A percentile compares a stretch with the other conserved stretches of the same genome.
Conservation (phyloP, 2,329 filamentous ascomycete genomes). For the Phialophora verrucosa region DNA sequence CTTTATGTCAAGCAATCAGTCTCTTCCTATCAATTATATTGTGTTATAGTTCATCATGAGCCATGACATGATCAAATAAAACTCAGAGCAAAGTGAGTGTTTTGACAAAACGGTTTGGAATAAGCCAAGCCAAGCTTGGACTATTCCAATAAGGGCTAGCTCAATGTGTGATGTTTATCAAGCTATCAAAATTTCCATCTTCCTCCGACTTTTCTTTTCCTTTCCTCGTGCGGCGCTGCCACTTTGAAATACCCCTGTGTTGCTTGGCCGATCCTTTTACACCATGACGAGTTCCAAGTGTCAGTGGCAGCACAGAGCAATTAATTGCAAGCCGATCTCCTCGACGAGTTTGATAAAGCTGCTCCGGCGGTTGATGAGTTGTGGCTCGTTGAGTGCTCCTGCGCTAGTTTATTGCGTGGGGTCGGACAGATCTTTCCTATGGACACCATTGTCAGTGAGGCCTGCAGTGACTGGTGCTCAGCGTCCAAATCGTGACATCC, state of each 20-base stretch:
- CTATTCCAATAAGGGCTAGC: conserved; percentile 20
- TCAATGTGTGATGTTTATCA: background rate
- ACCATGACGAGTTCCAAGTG: conserved; percentile 65
- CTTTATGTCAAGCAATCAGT: conserved; percentile 45
- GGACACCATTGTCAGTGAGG: background rate
- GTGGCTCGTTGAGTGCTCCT: conserved; percentile 43
- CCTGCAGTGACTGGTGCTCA: background rate
- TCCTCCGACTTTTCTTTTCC: conserved; percentile 45
- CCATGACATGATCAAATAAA: conserved; percentile 18
- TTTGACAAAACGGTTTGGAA: background rate
- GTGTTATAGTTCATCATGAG: conserved; percentile 51
- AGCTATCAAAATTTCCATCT: conserved; percentile 24
- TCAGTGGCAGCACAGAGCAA: conserved; percentile 80
- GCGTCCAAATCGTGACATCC: background rate
- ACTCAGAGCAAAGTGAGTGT: background rate
- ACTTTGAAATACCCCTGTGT: conserved; percentile 74
- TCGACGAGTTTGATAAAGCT: conserved; percentile 39
- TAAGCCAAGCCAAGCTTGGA: conserved; percentile 21
- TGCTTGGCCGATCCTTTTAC: conserved; percentile 68
- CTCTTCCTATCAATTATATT: conserved; percentile 56
- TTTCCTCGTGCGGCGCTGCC: conserved; percentile 79
- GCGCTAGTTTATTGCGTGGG: conserved; percentile 47
- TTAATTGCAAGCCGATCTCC: conserved; percentile 71
- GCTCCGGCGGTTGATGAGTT: conserved; percentile 33
- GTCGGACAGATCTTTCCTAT: conserved; percentile 58